These are phyloP conservation scores for Cyclotella kingstonii DNA, from an alignment of 108 stramenopile genomes.

Conservation along the genomic window DNA sequence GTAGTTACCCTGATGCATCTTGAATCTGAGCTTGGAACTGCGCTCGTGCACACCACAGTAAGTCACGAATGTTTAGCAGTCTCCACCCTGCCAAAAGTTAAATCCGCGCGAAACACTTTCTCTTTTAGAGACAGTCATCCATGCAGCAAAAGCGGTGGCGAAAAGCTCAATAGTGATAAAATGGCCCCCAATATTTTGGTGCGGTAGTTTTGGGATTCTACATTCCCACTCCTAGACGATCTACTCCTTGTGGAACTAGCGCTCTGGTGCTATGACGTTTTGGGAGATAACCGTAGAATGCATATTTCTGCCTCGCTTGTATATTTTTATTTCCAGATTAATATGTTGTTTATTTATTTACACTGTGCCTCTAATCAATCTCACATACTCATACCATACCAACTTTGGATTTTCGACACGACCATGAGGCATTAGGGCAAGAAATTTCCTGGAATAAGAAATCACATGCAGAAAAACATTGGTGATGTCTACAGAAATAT, in stretches of 20 bases:
- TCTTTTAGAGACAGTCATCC: not conserved
- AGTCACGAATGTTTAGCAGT: constrained; percentile 21
- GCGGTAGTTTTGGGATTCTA: constrained; percentile 4
- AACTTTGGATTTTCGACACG: not conserved
- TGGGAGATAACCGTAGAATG: constrained; percentile 10
- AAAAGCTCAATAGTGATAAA: constrained; percentile 4
- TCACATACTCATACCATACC: not conserved
- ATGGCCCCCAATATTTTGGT: constrained; percentile 1
- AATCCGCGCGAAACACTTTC: constrained; percentile 4
- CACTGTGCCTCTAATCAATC: not conserved
- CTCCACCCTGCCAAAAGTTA: not conserved
- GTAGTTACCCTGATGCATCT: too few relatives aligned
- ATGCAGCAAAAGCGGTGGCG: constrained; percentile 7
- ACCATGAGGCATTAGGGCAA: constrained; percentile 56
- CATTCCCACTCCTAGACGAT: constrained; percentile 7
- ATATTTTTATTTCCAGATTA: not conserved
- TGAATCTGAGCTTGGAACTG: constrained; percentile 16
- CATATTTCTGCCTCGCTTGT: not conserved
- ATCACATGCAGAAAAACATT: constrained; percentile 90
- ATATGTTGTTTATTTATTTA: not conserved
- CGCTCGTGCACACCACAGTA: constrained; percentile 25
- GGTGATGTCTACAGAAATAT: constrained; percentile 90
- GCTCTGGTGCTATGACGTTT: constrained; percentile 10
- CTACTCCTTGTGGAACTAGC: not conserved
- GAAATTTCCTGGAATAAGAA: constrained; percentile 96